Evolutionary conservation across 495 filamentous ascomycete genomes (phyloP), one percentile per base, ranked within the genome.

Genomic region (Aspergillus ostianus): DNA sequence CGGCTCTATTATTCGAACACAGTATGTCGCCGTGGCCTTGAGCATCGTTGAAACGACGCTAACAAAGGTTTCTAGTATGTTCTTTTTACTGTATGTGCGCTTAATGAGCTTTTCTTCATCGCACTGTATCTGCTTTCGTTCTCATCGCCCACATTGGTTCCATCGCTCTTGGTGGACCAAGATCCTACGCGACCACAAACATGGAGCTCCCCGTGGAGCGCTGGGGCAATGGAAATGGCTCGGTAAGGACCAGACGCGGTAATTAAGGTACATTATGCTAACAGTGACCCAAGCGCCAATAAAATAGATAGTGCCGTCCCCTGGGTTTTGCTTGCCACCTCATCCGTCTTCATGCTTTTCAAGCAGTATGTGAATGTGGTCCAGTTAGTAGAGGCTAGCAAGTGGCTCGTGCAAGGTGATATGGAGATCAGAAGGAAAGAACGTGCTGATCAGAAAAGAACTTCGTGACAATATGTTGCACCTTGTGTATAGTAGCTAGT

Each of bases 1-100:
- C 91, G 92, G 62, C 73, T 90, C 30, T 94, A 94, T 75, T 95
- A 95, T 70, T 91, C 89, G 58, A 93, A 93, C 70, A 90, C 87
- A 80, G 91, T 93, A 71, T 55, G 80, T 48, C 32, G 50, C 0
- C 53, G 23, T 2, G 23, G n/a, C n/a, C n/a, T n/a, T n/a, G n/a
- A n/a, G n/a, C n/a, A n/a, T n/a, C n/a, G n/a, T n/a, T n/a, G n/a
- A n/a, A n/a, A n/a, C n/a, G n/a, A n/a, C n/a, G n/a, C n/a, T n/a
- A n/a, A n/a, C n/a, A n/a, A n/a, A n/a, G n/a, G n/a, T n/a, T n/a
- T n/a, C n/a, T n/a, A n/a, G n/a, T n/a, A n/a, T n/a, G n/a, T n/a
- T n/a, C n/a, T n/a, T n/a, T n/a, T n/a, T n/a, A n/a, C n/a, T n/a
- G n/a, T n/a, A n/a, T n/a, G n/a, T n/a, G n/a, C n/a, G n/a, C n/a